A percentile compares a stretch with the other conserved stretches of the same genome.
These are phyloP conservation scores for Chrysoporthe austroafricana DNA, from an alignment of 2,329 filamentous ascomycete genomes.

Conservation along the genomic window DNA sequence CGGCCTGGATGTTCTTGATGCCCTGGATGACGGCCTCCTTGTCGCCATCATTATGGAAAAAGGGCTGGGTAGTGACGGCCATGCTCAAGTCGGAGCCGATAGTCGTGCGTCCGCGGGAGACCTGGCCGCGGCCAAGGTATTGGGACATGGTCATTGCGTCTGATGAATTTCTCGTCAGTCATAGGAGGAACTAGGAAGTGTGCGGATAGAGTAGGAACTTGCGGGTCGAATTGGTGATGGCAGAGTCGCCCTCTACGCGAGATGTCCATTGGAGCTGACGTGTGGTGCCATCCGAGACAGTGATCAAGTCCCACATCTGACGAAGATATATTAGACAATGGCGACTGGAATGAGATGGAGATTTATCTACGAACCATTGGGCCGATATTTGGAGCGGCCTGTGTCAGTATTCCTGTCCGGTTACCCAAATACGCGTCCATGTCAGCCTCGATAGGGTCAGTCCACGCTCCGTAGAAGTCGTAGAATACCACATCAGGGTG, in stretches of 20 bases:
- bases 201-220: constrained; percentile 13
- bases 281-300: constrained; percentile 60
- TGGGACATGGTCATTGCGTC: constrained; percentile 58
- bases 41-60: constrained; percentile 62
- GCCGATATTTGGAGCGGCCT: constrained; percentile 68
- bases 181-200: neutral
- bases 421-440: constrained; percentile 48
- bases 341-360: neutral
- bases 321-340: neutral
- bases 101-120: constrained; percentile 64
- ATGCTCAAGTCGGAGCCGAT: constrained; percentile 63
- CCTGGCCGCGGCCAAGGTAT: constrained; percentile 67
- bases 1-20: constrained; percentile 62
- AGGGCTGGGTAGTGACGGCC: constrained; percentile 61
- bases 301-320: constrained; percentile 59
- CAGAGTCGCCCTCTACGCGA: constrained; percentile 44
- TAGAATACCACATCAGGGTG: constrained; percentile 58
- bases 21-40: constrained; percentile 65
- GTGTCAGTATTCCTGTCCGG: constrained; percentile 63
- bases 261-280: constrained; percentile 70
- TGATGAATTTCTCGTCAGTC: constrained; percentile 31
- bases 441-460: constrained; percentile 50
- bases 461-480: constrained; percentile 66
- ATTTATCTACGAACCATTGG: constrained; percentile 44
- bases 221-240: constrained; percentile 34